Evolutionary conservation across 176 grass and related monocot species (phyloP), one percentile per base, ranked within the genome.

Genomic region (Avena sativa): DNA sequence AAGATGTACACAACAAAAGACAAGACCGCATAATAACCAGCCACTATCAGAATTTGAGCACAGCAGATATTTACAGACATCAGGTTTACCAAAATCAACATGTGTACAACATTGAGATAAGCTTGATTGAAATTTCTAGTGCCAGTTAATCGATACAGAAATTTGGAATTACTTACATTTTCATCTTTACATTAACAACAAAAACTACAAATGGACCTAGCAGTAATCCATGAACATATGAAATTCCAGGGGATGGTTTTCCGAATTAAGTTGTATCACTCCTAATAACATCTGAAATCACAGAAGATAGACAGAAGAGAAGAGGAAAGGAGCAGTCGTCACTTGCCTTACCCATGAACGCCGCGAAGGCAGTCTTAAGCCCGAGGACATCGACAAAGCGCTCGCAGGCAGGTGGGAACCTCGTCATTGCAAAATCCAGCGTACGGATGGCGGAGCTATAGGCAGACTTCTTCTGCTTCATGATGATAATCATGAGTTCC

Each of bases 331-430:
- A 81, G 43, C 19, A 86, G n/a, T 0, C 2, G 32, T 51, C 14
- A 96, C 94, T 96, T 96, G 90, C 97, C 97, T 99, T 99, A 91
- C 97, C 97, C 97, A 99, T 99, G 89, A 98, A 96, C 0, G 97
- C 90, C 0, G 94, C 87, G 68, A 99, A 99, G 30, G 89, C 90
- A 9, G 97, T 99, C 92, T 99, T 99, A 84, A 99, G 91, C 60
- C 97, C 90, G 13, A 99, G 83, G 12, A 99, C 94, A 59, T 99
- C 94, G 8, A 96, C 92, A 79, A 99, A 99, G 0, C 94, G 92
- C 83, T 96, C 97, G 2, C 97, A 99, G 1, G 97, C 94, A 28
- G 94, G 94, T 0, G 97, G 92, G 72, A 96, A 98, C 71, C 93
- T 94, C 0, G 97, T 99, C 97, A 99, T 99, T 76, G 92, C 90